Percentiles rank a stretch among this genome's conserved stretches.
phyloP scores from a whole-genome alignment of 768 basidiomycete genomes.

The Dacryopinax primogenitus region DNA sequence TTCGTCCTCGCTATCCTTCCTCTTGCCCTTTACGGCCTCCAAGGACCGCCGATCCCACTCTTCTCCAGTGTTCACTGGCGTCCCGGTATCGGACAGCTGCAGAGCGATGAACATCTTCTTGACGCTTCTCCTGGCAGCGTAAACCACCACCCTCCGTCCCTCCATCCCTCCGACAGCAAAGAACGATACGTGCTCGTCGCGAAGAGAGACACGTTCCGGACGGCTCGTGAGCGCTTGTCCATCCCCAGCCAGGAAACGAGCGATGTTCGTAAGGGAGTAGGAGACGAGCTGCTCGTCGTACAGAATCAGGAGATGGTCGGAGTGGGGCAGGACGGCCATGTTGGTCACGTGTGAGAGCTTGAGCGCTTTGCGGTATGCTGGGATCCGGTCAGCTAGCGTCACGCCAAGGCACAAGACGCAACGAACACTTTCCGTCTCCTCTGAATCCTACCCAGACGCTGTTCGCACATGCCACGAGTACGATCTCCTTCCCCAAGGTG shows the following conservation, averaged over 20 bases:
- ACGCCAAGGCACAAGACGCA: neutral
- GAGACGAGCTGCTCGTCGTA: constrained; percentile 44
- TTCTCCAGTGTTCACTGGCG: too few relatives aligned
- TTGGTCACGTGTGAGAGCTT: constrained; percentile 36
- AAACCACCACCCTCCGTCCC: constrained; percentile 27
- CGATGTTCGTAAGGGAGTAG: constrained; percentile 61
- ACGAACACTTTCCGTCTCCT: constrained; percentile 41
- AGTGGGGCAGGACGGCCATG: constrained; percentile 45
- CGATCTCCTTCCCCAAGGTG: constrained; percentile 40
- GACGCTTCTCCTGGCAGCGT: neutral
- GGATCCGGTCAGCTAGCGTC: neutral
- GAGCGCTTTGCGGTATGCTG: constrained; percentile 52
- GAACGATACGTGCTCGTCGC: constrained; percentile 47
- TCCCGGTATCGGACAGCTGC: too few relatives aligned
- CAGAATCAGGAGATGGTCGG: constrained; percentile 58
- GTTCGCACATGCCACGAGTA: constrained; percentile 52
- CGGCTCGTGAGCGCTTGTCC: constrained; percentile 36
- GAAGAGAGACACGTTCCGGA: constrained; percentile 48
- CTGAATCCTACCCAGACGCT: constrained; percentile 56
- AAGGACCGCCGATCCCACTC: too few relatives aligned
- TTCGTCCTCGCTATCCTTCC: too few relatives aligned
- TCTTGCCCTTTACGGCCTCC: too few relatives aligned
- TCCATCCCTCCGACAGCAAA: constrained; percentile 44
- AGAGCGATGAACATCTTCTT: too few relatives aligned
- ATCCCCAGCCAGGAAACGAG: constrained; percentile 42